Conservation (phyloP, 1,139 yeast species). For the Tardiomyces blankii region DNA sequence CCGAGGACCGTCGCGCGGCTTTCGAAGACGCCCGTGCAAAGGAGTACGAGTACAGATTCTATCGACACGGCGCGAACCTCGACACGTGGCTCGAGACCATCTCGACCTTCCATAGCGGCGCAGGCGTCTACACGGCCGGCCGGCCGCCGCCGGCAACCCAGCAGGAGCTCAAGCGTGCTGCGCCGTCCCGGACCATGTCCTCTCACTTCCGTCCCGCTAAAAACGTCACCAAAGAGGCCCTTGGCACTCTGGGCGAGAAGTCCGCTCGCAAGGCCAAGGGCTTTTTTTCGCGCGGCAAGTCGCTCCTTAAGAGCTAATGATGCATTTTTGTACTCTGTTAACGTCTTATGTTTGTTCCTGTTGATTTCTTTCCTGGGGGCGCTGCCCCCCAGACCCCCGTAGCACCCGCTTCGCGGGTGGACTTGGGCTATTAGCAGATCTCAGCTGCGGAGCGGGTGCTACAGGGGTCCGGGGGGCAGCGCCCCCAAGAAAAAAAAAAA, state of each 20-base stretch:
- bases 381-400: no score
- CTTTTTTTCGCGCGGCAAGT: slow-evolving; percentile 24
- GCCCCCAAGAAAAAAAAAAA: no score
- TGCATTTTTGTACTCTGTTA: no score
- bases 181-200: slow-evolving; percentile 13
- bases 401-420: no score
- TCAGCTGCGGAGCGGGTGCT: no score
- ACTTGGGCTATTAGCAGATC: no score
- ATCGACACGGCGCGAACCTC: slow-evolving; percentile 17
- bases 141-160: slow-evolving; percentile 15
- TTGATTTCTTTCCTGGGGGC: no score
- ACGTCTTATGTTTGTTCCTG: no score
- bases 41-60: slow-evolving; percentile 21
- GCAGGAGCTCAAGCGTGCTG: slow-evolving; percentile 12
- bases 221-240: slow-evolving; percentile 12
- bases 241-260: slow-evolving; percentile 26
- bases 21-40: slow-evolving; percentile 19
- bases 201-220: slow-evolving; percentile 9
- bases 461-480: no score
- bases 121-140: slow-evolving; percentile 19
- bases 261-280: slow-evolving; percentile 25
- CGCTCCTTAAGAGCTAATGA: slow-evolving; percentile 13
- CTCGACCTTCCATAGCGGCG: slow-evolving; percentile 8
- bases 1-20: slow-evolving; percentile 17
- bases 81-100: slow-evolving; percentile 22